phyloP scores from a whole-genome alignment of 768 basidiomycete species.

The Suillus luteus region DNA sequence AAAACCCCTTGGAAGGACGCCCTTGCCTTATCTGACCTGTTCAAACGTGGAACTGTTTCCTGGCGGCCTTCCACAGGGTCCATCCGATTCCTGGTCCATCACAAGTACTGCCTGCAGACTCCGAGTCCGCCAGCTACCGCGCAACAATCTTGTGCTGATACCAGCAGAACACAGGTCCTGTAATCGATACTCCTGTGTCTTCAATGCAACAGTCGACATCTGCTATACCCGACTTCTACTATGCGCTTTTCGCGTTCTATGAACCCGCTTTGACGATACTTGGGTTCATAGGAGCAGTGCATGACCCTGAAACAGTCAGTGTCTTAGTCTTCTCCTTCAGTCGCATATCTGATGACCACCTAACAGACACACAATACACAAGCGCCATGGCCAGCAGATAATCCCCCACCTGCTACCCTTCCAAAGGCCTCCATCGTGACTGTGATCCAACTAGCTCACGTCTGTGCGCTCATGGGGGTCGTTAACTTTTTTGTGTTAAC shows the following conservation, averaged over 20 bases:
- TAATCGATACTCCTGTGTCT: not conserved
- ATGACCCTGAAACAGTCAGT: slow-evolving; percentile 65
- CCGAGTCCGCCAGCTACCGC: not conserved
- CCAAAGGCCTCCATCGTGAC: slow-evolving; percentile 69
- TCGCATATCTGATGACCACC: slow-evolving; percentile 11
- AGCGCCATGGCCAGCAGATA: slow-evolving; percentile 66
- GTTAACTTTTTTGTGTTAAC: slow-evolving; percentile 69
- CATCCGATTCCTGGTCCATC: not conserved
- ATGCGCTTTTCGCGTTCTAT: slow-evolving; percentile 70
- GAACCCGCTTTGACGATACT: slow-evolving; percentile 67
- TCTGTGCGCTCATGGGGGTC: slow-evolving; percentile 72
- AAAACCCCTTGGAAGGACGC: not conserved
- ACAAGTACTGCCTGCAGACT: not conserved
- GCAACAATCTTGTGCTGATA: not conserved
- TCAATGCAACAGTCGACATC: slow-evolving; percentile 49
- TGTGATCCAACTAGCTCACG: slow-evolving; percentile 74
- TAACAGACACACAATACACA: slow-evolving; percentile 69
- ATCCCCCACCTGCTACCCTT: slow-evolving; percentile 47
- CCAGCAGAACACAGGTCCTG: not conserved
- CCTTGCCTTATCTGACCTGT: not conserved
- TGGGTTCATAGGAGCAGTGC: slow-evolving; percentile 66
- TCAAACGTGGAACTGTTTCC: not conserved
- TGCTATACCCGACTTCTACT: slow-evolving; percentile 74
- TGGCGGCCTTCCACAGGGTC: not conserved
- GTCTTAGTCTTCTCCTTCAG: not conserved